These are phyloP conservation scores for Leccinum subgranulosum DNA, from an alignment of 768 basidiomycete genomes.

Conservation along the genomic window DNA sequence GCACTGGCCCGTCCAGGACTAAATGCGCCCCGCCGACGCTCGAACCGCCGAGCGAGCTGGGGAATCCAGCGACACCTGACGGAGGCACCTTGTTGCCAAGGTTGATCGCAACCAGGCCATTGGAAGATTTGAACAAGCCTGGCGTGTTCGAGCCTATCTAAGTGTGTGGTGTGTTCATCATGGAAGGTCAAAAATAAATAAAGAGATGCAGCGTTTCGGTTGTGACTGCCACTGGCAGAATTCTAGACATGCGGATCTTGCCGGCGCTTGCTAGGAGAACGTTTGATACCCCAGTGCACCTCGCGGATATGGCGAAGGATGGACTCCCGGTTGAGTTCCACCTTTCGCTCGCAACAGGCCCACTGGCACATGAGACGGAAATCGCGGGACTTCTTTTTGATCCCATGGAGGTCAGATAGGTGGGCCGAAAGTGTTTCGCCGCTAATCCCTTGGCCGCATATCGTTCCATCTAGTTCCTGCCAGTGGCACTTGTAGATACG, in stretches of 20 bases:
- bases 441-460: slow-evolving; percentile 3
- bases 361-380: neutral
- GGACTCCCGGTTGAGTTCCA: slow-evolving; percentile 15
- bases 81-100: slow-evolving; percentile 9
- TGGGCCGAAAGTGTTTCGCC: slow-evolving; percentile 2
- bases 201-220: neutral
- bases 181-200: neutral
- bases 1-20: slow-evolving; percentile 30
- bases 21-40: slow-evolving; percentile 28
- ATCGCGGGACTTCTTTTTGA: slow-evolving; percentile 6
- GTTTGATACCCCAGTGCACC: slow-evolving; percentile 12
- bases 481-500: slow-evolving; percentile 1
- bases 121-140: slow-evolving; percentile 48
- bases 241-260: neutral
- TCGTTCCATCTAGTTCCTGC: neutral
- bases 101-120: slow-evolving; percentile 32
- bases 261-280: neutral
- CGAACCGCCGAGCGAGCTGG: slow-evolving; percentile 29
- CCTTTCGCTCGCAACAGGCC: slow-evolving; percentile 4
- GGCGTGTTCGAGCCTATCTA: slow-evolving; percentile 41
- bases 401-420: slow-evolving; percentile 11
- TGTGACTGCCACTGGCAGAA: neutral
- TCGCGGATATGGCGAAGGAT: slow-evolving; percentile 19
- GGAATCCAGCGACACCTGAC: slow-evolving; percentile 31
- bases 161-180: too few relatives aligned